These are phyloP conservation scores for Suhomyces anneliseae DNA, from an alignment of 1,139 yeast genomes.

Conservation along the genomic window DNA sequence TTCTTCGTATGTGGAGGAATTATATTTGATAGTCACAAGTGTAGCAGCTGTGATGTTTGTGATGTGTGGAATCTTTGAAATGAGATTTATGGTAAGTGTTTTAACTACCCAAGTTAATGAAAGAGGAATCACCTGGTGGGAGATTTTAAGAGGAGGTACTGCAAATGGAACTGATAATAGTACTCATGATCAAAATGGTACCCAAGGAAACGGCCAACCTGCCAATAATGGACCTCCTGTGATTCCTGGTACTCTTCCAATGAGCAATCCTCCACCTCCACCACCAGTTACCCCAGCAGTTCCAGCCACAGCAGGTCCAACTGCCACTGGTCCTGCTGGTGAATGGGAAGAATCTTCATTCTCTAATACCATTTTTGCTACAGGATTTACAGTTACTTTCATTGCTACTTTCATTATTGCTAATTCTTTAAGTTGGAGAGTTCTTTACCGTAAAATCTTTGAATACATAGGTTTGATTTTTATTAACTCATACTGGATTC, in stretches of 20 bases:
- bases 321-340: slow-evolving; percentile 12
- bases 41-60: slow-evolving; percentile 70
- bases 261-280: slow-evolving; percentile 5
- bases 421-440: slow-evolving; percentile 67
- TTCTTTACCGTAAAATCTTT: slow-evolving; percentile 49
- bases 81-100: slow-evolving; percentile 70
- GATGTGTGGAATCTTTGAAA: slow-evolving; percentile 72
- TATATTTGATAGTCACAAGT: slow-evolving; percentile 67
- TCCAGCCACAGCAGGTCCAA: slow-evolving; percentile 1
- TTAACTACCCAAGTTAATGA: slow-evolving; percentile 76
- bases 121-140: slow-evolving; percentile 62
- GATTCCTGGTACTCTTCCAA: slow-evolving; percentile 3
- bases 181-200: not conserved
- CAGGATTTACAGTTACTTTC: slow-evolving; percentile 62
- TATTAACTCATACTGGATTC: slow-evolving; percentile 82
- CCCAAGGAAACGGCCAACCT: not conserved
- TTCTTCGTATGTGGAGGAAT: slow-evolving; percentile 53
- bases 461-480: slow-evolving; percentile 56
- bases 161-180: slow-evolving; percentile 10
- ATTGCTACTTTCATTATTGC: slow-evolving; percentile 57
- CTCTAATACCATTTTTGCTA: slow-evolving; percentile 59
- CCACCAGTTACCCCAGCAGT: slow-evolving; percentile 7
- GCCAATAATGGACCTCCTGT: not conserved
- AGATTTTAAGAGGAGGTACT: slow-evolving; percentile 54
- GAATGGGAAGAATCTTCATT: slow-evolving; percentile 49